Percentiles rank a stretch among this genome's conserved stretches.
Conservation (phyloP, 441 rosid genomes). For the Lepidium campestre region DNA sequence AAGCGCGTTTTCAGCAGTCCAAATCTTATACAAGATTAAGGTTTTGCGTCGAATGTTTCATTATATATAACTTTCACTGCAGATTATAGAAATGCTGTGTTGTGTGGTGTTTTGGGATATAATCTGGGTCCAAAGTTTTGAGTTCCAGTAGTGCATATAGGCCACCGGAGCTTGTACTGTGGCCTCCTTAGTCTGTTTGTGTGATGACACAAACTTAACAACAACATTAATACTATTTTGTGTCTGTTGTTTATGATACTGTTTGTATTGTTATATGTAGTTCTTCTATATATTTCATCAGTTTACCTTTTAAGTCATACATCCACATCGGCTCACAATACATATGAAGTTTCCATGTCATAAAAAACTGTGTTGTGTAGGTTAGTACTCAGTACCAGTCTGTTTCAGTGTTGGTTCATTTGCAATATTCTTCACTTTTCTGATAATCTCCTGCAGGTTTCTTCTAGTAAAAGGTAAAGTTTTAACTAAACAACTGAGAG, state of each 20-base stretch:
- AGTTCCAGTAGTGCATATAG: conserved; percentile 17
- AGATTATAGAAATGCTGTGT: conserved; percentile 4
- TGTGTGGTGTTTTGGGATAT: conserved; percentile 22
- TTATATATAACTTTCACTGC: background rate
- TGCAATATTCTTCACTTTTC: background rate
- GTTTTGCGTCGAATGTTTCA: background rate
- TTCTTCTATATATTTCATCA: background rate
- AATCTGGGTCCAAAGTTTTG: conserved; percentile 4
- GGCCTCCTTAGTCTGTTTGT: conserved; percentile 6
- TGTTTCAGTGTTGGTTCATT: background rate
- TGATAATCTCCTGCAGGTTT: background rate
- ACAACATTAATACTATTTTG: background rate
- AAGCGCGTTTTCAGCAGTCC: conserved; percentile 58
- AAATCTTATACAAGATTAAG: conserved; percentile 22
- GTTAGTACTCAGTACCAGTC: background rate
- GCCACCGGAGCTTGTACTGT: conserved; percentile 19
- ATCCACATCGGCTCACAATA: background rate
- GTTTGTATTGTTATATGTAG: background rate
- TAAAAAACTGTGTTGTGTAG: background rate
- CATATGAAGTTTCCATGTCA: background rate
- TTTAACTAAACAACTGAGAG: background rate
- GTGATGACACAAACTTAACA: conserved; percentile 15
- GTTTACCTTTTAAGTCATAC: background rate
- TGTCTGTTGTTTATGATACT: background rate
- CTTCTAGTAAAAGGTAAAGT: background rate